Evolutionary conservation across 2,329 filamentous ascomycete genomes (phyloP).

Genomic region (Balansia obtecta): DNA sequence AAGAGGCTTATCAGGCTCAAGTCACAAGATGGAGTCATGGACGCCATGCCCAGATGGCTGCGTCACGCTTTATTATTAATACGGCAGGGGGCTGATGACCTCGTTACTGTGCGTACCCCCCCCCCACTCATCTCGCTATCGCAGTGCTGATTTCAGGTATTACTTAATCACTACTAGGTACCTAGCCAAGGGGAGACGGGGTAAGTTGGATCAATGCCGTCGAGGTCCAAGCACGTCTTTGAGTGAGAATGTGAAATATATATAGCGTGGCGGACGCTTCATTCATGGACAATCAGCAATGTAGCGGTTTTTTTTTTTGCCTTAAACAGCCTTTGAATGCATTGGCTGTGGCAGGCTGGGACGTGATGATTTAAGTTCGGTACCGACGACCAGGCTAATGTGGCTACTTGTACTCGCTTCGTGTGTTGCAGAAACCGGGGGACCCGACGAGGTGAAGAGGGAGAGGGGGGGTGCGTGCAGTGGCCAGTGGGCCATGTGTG

Average conservation of each 20-base stretch:
- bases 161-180: not conserved
- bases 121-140: not conserved
- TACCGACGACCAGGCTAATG: too few species aligned
- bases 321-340: too few species aligned
- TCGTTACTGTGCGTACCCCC: not conserved
- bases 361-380: too few species aligned
- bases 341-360: too few species aligned
- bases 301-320: too few species aligned
- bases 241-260: too few species aligned
- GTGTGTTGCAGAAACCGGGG: not conserved
- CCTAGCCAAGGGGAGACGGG: too few species aligned
- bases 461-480: not conserved
- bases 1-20: constrained; percentile 4
- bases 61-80: not conserved
- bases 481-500: not conserved
- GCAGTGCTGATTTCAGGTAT: not conserved
- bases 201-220: too few species aligned
- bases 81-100: too few species aligned
- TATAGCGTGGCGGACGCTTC: too few species aligned
- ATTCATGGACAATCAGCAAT: too few species aligned
- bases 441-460: not conserved
- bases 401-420: not conserved
- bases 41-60: not conserved
- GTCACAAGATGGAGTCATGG: constrained; percentile 1
- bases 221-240: too few species aligned